Percentiles rank a stretch among this genome's conserved stretches.
phyloP scores from a whole-genome alignment of 1,139 yeast species.

The Kazachstania sp. region DNA sequence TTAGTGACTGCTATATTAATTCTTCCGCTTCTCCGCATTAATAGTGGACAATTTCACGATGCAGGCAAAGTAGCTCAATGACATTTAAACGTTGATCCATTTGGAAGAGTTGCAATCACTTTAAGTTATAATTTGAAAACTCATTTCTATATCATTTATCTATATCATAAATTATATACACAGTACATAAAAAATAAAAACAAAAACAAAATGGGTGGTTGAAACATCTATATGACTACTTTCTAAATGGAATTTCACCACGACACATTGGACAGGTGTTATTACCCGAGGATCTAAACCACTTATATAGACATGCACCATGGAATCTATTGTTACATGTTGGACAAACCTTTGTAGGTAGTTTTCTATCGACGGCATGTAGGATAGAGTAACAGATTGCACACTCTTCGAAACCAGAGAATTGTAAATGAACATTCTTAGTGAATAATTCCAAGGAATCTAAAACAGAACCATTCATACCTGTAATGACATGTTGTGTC shows the following conservation, averaged over 20 bases:
- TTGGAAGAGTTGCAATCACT: too few species aligned
- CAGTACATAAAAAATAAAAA: not conserved
- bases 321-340: slow-evolving; percentile 93
- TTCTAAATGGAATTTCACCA: slow-evolving; percentile 53
- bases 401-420: slow-evolving; percentile 91
- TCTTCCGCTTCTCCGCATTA: too few species aligned
- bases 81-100: too few species aligned
- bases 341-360: slow-evolving; percentile 80
- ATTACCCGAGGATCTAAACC: slow-evolving; percentile 93
- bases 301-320: slow-evolving; percentile 91
- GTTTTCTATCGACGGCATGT: slow-evolving; percentile 76
- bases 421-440: slow-evolving; percentile 71
- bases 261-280: slow-evolving; percentile 94
- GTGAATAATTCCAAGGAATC: slow-evolving; percentile 79
- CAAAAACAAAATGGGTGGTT: not conserved
- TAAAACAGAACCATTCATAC: slow-evolving; percentile 70
- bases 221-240: slow-evolving; percentile 6
- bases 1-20: too few species aligned
- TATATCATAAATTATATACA: not conserved
- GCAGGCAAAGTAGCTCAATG: too few species aligned
- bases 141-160: too few species aligned
- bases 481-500: slow-evolving; percentile 64
- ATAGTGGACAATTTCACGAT: too few species aligned
- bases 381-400: slow-evolving; percentile 90
- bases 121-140: too few species aligned